Evolutionary conservation across 805 yeast species (phyloP).

Genomic region (Lipomyces chichibuensis): DNA sequence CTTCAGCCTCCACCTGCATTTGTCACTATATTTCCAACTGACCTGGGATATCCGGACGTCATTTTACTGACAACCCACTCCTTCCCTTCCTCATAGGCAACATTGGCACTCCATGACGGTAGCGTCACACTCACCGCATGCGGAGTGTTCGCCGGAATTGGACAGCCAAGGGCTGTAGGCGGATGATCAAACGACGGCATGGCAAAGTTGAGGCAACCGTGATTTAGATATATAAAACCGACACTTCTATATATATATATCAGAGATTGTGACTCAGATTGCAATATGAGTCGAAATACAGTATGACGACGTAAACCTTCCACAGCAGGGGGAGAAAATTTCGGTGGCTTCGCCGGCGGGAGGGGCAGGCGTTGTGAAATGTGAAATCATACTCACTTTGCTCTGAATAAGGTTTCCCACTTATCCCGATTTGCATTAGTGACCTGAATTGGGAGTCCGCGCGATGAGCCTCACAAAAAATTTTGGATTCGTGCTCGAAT

Average conservation of each 20-base stretch:
- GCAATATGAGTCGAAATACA: no score
- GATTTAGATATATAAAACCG: background rate
- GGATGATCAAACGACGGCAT: conserved; percentile 34
- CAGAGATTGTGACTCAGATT: background rate
- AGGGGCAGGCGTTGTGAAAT: no score
- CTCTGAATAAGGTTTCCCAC: background rate
- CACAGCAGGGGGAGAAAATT: background rate
- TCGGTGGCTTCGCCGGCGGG: background rate
- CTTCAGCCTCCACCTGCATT: conserved; percentile 10
- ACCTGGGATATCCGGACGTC: conserved; percentile 89
- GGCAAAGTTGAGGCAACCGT: background rate
- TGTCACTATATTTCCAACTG: conserved; percentile 50
- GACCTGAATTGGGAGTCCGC: conserved; percentile 28
- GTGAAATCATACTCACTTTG: background rate
- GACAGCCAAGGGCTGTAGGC: conserved; percentile 62
- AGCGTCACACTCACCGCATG: conserved; percentile 95
- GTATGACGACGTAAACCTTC: no score
- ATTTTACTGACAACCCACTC: conserved; percentile 75
- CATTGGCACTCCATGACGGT: conserved; percentile 93
- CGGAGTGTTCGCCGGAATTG: conserved; percentile 85
- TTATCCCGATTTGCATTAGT: conserved; percentile 15
- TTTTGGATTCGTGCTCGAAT: background rate
- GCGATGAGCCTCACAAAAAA: conserved; percentile 9
- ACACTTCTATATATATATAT: background rate
- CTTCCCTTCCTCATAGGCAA: conserved; percentile 91